Percentiles rank a stretch among this genome's conserved stretches.
These are phyloP conservation scores for Globisporangium barbulae DNA, from an alignment of 352 stramenopile genomes.

Conservation along the genomic window DNA sequence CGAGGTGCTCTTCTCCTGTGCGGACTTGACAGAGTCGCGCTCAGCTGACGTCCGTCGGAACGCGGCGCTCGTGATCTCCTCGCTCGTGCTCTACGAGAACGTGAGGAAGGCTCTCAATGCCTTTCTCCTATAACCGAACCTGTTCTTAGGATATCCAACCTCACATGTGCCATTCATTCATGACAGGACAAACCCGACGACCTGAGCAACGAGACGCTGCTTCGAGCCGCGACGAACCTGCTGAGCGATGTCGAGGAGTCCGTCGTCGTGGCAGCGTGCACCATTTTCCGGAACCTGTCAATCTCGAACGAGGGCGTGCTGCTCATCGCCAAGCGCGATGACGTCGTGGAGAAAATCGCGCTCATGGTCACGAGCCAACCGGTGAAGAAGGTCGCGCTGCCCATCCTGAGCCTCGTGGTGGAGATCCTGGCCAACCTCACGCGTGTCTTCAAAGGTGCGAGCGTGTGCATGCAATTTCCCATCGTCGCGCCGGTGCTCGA, in stretches of 20 bases:
- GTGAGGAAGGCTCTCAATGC: constrained; percentile 17
- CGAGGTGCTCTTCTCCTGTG: constrained; percentile 54
- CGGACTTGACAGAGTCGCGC: constrained; percentile 39
- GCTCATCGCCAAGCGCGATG: constrained; percentile 33
- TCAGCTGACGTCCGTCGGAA: constrained; percentile 39
- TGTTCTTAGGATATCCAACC: neutral
- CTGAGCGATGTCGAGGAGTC: constrained; percentile 40
- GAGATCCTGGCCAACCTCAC: constrained; percentile 56
- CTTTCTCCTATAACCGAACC: neutral
- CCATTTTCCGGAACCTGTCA: constrained; percentile 55
- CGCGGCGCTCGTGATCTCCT: constrained; percentile 45
- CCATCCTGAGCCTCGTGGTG: constrained; percentile 33
- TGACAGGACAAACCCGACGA: constrained; percentile 35
- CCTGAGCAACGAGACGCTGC: constrained; percentile 46
- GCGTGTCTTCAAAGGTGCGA: constrained; percentile 48
- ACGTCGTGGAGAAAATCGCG: constrained; percentile 40
- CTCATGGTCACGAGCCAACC: constrained; percentile 42
- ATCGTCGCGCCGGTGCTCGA: constrained; percentile 46
- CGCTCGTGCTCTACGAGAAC: constrained; percentile 52
- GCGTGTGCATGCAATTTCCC: constrained; percentile 34
- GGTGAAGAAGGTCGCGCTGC: constrained; percentile 35
- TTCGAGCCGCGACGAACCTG: constrained; percentile 39
- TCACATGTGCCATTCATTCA: too few species aligned
- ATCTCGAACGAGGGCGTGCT: constrained; percentile 55
- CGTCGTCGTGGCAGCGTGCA: constrained; percentile 42